phyloP scores from a whole-genome alignment of 345 rosid species.

The Abelmoschus esculentus region DNA sequence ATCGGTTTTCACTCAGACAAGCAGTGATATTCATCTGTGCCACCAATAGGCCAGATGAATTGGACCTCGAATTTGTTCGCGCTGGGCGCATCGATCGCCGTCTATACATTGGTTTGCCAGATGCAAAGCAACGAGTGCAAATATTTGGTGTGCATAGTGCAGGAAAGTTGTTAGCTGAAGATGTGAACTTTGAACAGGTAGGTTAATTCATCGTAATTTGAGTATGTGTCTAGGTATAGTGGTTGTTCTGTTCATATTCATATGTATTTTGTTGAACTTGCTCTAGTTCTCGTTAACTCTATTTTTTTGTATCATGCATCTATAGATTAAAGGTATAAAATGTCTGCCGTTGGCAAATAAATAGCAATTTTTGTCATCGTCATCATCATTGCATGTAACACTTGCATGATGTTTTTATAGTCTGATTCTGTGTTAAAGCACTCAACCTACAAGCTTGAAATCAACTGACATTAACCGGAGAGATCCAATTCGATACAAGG shows the following conservation, averaged over 20 bases:
- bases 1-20: conserved; percentile 85
- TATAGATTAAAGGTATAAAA: conserved; percentile 1
- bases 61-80: conserved; percentile 91
- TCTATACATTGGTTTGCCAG: conserved; percentile 87
- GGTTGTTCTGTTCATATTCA: not conserved
- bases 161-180: conserved; percentile 75
- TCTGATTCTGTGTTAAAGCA: not conserved
- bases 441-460: not conserved
- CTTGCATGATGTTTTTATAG: not conserved
- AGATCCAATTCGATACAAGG: not conserved
- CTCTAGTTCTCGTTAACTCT: not conserved
- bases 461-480: not conserved
- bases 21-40: conserved; percentile 99
- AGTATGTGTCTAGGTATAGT: too few relatives aligned
- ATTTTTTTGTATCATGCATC: not conserved
- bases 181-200: conserved; percentile 77
- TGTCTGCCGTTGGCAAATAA: not conserved
- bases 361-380: not conserved
- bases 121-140: conserved; percentile 84
- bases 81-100: conserved; percentile 93
- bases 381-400: not conserved
- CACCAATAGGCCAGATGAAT: conserved; percentile 93
- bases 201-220: conserved; percentile 8
- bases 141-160: conserved; percentile 87
- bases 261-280: not conserved